phyloP scores from a whole-genome alignment of 2,329 filamentous ascomycete genomes.

The Ceratocystis papillata region DNA sequence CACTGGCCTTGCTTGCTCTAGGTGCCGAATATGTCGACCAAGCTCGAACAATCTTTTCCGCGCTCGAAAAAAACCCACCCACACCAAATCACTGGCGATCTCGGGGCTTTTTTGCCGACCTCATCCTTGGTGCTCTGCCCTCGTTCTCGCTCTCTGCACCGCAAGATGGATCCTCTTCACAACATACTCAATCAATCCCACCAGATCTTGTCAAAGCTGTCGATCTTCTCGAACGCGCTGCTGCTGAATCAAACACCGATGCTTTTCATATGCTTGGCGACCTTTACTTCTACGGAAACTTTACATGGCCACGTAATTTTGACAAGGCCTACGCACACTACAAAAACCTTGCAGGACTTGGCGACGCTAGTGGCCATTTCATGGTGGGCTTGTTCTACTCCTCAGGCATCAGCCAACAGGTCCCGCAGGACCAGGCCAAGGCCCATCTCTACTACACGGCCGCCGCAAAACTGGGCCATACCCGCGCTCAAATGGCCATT shows the following conservation, averaged over 20 bases:
- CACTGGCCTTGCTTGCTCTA: not conserved
- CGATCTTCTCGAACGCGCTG: conserved; percentile 42
- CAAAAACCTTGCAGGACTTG: conserved; percentile 60
- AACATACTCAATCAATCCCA: conserved; percentile 2
- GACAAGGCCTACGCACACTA: conserved; percentile 71
- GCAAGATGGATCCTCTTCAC: conserved; percentile 13
- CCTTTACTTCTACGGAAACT: conserved; percentile 95
- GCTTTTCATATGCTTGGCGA: conserved; percentile 83
- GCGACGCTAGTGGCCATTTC: conserved; percentile 86
- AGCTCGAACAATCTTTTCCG: conserved; percentile 20
- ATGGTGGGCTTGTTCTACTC: conserved; percentile 96
- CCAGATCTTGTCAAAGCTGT: conserved; percentile 36
- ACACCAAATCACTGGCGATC: conserved; percentile 5
- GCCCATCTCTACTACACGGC: conserved; percentile 91
- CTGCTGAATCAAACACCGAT: conserved; percentile 56
- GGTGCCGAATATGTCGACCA: conserved; percentile 20
- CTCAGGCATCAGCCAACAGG: conserved; percentile 73
- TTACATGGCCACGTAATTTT: conserved; percentile 74
- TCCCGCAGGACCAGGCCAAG: conserved; percentile 78
- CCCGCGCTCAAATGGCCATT: conserved; percentile 83
- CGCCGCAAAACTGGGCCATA: conserved; percentile 72
- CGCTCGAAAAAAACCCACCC: conserved; percentile 21
- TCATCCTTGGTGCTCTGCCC: conserved; percentile 16
- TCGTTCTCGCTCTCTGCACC: conserved; percentile 22
- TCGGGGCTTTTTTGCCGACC: conserved; percentile 12